A percentile compares a stretch with the other conserved stretches of the same genome.
phyloP scores from a whole-genome alignment of 164 flowering plant species.

The Pachysandra terminalis region DNA sequence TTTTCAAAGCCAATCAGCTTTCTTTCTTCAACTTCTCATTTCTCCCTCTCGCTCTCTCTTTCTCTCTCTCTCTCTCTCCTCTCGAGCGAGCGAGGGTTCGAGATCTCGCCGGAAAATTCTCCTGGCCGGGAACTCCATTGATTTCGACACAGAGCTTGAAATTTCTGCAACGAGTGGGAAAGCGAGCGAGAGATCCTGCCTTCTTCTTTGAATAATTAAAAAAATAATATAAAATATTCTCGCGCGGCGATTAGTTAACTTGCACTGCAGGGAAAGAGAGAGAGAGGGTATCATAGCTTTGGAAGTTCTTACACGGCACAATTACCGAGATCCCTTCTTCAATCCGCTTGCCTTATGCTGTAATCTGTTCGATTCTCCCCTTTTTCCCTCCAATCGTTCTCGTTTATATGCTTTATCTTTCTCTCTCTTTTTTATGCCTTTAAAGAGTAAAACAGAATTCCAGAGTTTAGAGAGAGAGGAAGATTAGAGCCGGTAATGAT shows the following conservation, averaged over 20 bases:
- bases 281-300: slow-evolving; percentile 34
- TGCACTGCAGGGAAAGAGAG: slow-evolving; percentile 68
- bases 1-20: slow-evolving; percentile 1
- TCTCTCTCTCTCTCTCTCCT: too few relatives aligned
- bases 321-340: slow-evolving; percentile 56
- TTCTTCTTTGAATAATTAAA: background rate
- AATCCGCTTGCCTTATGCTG: slow-evolving; percentile 61
- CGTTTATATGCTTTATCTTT: slow-evolving; percentile 15
- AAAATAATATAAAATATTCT: background rate
- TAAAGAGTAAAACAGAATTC: background rate
- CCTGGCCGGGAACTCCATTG: slow-evolving; percentile 10
- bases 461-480: background rate
- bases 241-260: slow-evolving; percentile 33
- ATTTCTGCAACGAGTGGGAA: slow-evolving; percentile 1
- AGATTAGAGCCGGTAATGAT: background rate
- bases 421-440: background rate
- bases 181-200: background rate
- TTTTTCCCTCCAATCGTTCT: background rate
- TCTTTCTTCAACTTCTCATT: background rate
- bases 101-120: slow-evolving; percentile 7
- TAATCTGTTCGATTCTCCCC: slow-evolving; percentile 53
- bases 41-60: too few relatives aligned
- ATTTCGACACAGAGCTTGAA: background rate
- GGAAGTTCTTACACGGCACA: slow-evolving; percentile 82
- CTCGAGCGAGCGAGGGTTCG: slow-evolving; percentile 17